Conservation (phyloP, 2,329 filamentous ascomycete genomes). For the Trichoderma semiorbis region DNA sequence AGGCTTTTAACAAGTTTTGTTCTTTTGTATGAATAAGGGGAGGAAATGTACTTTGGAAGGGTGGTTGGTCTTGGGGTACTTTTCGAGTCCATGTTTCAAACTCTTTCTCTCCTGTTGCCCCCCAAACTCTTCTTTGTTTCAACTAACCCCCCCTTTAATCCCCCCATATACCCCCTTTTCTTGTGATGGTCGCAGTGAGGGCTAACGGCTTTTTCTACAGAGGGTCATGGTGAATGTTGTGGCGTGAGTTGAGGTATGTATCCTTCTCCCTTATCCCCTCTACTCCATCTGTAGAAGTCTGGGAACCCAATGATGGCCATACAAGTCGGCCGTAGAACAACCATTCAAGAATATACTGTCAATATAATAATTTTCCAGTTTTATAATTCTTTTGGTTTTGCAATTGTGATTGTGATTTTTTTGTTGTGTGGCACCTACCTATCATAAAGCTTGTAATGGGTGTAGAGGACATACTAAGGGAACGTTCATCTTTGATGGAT, state of each 20-base stretch:
- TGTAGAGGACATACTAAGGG: background rate
- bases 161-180: constrained; percentile 4
- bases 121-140: constrained; percentile 2
- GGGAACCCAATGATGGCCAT: background rate
- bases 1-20: background rate
- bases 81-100: constrained; percentile 4
- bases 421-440: too few relatives aligned
- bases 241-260: constrained; percentile 28
- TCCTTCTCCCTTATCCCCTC: constrained; percentile 3
- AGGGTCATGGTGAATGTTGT: constrained; percentile 20
- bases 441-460: too few relatives aligned
- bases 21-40: background rate
- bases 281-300: background rate
- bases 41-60: background rate
- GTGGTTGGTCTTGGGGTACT: background rate
- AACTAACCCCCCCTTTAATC: background rate
- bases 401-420: background rate
- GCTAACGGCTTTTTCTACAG: constrained; percentile 24
- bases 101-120: constrained; percentile 1
- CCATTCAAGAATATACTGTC: background rate
- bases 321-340: background rate
- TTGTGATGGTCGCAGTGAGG: constrained; percentile 25
- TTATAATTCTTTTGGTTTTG: background rate
- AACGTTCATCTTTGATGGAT: background rate
- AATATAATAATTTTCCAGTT: background rate